Evolutionary conservation across 495 filamentous ascomycete genomes (phyloP), one percentile per base, ranked within the genome.

Genomic region (Penicillium soppii): DNA sequence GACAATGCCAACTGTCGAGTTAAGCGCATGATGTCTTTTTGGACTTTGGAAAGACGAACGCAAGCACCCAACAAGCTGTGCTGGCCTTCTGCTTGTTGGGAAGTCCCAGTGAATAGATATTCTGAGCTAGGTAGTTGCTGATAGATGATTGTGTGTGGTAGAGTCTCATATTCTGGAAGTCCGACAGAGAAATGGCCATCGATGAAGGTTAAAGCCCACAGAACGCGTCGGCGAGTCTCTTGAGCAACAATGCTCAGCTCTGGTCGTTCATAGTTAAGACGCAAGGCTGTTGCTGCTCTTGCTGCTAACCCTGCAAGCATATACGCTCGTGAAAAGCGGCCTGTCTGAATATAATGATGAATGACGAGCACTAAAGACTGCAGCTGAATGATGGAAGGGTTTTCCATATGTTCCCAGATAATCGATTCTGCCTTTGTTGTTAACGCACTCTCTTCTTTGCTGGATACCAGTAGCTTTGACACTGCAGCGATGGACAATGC

Each of bases 251-350:
- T 50, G n/a, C 49, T 50, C 6, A 62, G 43, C 10, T 62, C 49
- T 2, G 53, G 53, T 3, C 50, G 49, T 13, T 59, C 59, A 33
- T 62, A 50, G 30, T 59, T 62, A 20, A 59, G 27, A 9, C 53
- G 41, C 19, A 62, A 42, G 6, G 56, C 56, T 21, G 50, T 53
- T 0, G 43, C 59, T n/a, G 23, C 32, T 13, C 59, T 38, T 10
- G 48, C 52, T 5, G 56, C 59, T 12, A 54, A 29, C 2, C 49
- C 56, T 7, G 59, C 53, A 13, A 62, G 37, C 60, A 63, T 59
- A 12, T 52, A 63, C 2, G 56, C 56, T 17, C 53, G 38, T 10
- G 53, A 40, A 22, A 57, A 57, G 0, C 27, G 40, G 3, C 53
- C 50, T 5, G 35, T 37, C 6, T 54, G 52, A 9, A 59, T 54